Evolutionary conservation across 139 green algal genomes (phyloP), one percentile per base, ranked within the genome.

Genomic region (Chlorella sp.): DNA sequence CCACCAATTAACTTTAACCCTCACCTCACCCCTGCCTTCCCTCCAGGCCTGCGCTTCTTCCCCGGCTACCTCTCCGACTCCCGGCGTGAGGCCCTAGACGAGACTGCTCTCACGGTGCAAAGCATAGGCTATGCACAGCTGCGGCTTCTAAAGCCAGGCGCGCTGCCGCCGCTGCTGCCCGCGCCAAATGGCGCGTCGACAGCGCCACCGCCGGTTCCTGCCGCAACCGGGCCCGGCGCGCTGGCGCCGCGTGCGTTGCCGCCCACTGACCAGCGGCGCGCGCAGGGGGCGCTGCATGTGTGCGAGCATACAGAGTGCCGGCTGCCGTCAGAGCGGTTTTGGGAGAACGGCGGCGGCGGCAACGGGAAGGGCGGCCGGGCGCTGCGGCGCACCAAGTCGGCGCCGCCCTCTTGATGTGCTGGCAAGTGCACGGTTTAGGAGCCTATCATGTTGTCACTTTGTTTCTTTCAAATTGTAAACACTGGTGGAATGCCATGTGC

Each of bases 1-100:
- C 48, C 48, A 57, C 48, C 48, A 57, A 57, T 9, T 9, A 57
- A 57, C 48, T 57, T 57, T 57, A 57, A 3, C 28, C 26, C 69
- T 7, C 26, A n/a, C n/a, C n/a, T 3, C 69, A 34, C 15, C 26
- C 69, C 26, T 37, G 26, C 69, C 69, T 11, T 28, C 61, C 28
- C 28, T 34, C 36, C 94, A 94, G 95, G 95, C 78, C 90, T 96
- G 0, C 84, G 87, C 40, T 96, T 97, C 87, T 97, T 97, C 86
- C 95, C 95, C 12, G 90, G 82, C 1, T 94, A 94, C 28, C 37
- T 97, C 5, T 92, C 68, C 21, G 91, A 93, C 4, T n/a, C 40
- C 0, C 89, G 93, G 57, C 90, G 96, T 2, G 48, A 79, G 53
- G 93, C 91, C 0, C 22, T 97, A 22, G 96, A 98, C 71, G 64